Evolutionary conservation across 73 alveolate genomes (phyloP), one percentile per base, ranked within the genome.

Genomic region (Breviolum minutum): DNA sequence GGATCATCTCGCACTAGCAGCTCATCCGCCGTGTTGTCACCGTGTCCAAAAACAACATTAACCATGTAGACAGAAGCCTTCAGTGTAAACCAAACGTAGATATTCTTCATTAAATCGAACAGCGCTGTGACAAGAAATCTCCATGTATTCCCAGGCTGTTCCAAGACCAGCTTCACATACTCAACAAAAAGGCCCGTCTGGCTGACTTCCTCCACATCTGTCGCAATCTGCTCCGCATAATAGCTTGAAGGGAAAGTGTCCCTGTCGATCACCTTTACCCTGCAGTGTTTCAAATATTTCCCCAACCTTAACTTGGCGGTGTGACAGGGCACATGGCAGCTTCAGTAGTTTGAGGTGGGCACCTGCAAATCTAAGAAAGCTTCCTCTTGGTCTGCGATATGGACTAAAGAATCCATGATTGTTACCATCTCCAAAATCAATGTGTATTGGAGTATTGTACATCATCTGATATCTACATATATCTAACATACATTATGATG

Each of bases 11-110:
- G 64, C 81, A 92, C 40, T 54, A 92, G 24, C 30, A 92, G 81
- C 80, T 92, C 98, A 68, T 73, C 76, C n/a, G 48, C 88, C 8
- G 70, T 22, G 24, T 64, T 87, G 10, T 40, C 97, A 0, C 30
- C 29, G 64, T 71, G 83, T 63, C 74, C 84, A 68, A 90, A 90
- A 7, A 90, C 84, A 32, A 90, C 97, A 63, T 90, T 90, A 64
- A 90, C 97, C 97, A 90, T 90, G 77, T 90, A 90, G 64, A 90
- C 97, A 0, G 97, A 90, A 26, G 97, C 79, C 74, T 48, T 79
- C 62, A 90, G 80, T 22, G 84, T 90, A 30, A 90, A 90, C 97
- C 97, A 90, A 9, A 48, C 97, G 63, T 90, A 90, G 8, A 90
- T 2, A 54, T 71, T 90, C 87, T 90, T 90, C 64, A 90, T 40